Percentiles rank a stretch among this genome's conserved stretches.
These are phyloP conservation scores for Penicillium turbatum DNA, from an alignment of 495 filamentous ascomycete species.

Conservation along the genomic window DNA sequence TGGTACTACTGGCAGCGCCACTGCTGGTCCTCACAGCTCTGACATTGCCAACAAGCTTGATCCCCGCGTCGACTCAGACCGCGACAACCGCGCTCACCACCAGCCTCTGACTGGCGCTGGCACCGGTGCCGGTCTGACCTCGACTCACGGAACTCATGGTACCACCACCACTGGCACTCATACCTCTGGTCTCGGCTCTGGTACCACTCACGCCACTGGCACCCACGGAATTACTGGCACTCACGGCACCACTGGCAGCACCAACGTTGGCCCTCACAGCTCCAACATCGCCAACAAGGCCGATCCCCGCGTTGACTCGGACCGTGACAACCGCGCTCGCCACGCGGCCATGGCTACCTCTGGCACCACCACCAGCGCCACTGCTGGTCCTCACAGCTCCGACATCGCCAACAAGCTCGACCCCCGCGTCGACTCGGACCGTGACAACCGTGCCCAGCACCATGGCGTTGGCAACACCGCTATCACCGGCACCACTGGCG, in stretches of 20 bases:
- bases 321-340: not conserved
- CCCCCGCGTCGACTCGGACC: conserved; percentile 4
- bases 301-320: conserved; percentile 1
- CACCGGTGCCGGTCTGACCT: not conserved
- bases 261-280: not conserved
- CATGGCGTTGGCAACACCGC: not conserved
- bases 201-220: not conserved
- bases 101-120: not conserved
- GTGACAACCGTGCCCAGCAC: not conserved
- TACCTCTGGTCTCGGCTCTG: too few species aligned
- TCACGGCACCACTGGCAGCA: not conserved
- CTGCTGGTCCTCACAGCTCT: not conserved
- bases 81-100: not conserved
- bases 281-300: not conserved
- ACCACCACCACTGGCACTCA: not conserved
- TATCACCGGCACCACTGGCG: not conserved
- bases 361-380: not conserved
- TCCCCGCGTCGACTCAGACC: conserved; percentile 6
- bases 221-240: not conserved
- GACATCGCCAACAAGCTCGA: conserved; percentile 2
- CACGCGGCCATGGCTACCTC: not conserved
- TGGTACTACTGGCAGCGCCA: not conserved
- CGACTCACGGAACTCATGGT: not conserved
- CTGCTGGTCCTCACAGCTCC: not conserved
- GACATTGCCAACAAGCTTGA: conserved; percentile 5